A percentile compares a stretch with the other conserved stretches of the same genome.
These are phyloP conservation scores for Galerina sulciceps DNA, from an alignment of 768 basidiomycete species.

Conservation along the genomic window DNA sequence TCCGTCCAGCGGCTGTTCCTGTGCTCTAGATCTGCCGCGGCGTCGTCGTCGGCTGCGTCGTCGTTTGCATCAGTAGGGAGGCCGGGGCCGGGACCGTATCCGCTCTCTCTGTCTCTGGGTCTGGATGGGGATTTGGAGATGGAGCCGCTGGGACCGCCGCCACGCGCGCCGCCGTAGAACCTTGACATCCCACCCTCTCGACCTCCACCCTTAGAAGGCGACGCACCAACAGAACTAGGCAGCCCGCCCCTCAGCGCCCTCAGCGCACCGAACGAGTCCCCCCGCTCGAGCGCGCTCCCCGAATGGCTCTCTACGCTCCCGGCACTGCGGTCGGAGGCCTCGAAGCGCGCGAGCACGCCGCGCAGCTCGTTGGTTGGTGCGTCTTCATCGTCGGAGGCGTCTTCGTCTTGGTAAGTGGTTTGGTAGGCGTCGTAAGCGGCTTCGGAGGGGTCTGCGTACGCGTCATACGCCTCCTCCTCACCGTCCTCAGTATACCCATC, in stretches of 20 bases:
- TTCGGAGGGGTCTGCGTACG: neutral
- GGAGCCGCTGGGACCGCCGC: no score
- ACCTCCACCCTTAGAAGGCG: neutral
- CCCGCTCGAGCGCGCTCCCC: slow-evolving; percentile 31
- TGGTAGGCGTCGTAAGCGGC: slow-evolving; percentile 24
- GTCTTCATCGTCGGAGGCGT: slow-evolving; percentile 29
- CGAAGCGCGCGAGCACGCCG: slow-evolving; percentile 43
- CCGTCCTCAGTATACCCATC: neutral
- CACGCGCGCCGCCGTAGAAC: neutral
- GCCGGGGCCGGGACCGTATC: neutral
- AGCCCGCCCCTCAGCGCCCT: slow-evolving; percentile 2
- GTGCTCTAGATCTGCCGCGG: slow-evolving; percentile 28
- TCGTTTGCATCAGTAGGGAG: neutral
- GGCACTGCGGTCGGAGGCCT: slow-evolving; percentile 20
- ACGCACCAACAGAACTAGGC: neutral
- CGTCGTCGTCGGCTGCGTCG: slow-evolving; percentile 13
- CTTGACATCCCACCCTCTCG: no score
- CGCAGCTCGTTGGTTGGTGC: slow-evolving; percentile 35
- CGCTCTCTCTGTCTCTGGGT: no score
- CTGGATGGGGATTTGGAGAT: no score
- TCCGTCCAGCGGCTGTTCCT: slow-evolving; percentile 47
- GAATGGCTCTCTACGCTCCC: slow-evolving; percentile 10
- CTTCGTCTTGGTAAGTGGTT: slow-evolving; percentile 23
- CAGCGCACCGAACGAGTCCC: slow-evolving; percentile 29
- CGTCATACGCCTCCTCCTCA: neutral